Evolutionary conservation across 768 basidiomycete genomes (phyloP).

Genomic region (Chiua virens): DNA sequence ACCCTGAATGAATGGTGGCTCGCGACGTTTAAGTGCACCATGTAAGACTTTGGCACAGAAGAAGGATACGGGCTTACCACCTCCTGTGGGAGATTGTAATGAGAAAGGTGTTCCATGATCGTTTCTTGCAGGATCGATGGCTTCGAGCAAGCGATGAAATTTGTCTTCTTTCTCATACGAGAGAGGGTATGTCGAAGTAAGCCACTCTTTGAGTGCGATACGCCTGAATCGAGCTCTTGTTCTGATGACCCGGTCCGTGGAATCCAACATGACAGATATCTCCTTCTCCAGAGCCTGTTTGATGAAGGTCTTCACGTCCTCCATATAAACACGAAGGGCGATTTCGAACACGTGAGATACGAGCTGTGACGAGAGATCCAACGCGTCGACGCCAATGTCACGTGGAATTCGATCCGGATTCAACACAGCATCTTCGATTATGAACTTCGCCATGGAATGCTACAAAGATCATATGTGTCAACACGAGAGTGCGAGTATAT

Average conservation of each 20-base stretch:
- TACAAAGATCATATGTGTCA: neutral
- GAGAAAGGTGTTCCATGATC: neutral
- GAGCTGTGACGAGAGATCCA: neutral
- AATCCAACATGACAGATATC: neutral
- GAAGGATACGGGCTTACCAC: neutral
- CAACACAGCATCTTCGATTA: neutral
- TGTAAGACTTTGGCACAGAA: neutral
- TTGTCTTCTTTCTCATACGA: neutral
- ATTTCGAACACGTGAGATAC: neutral
- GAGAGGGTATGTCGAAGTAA: neutral
- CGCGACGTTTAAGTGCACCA: rapidly evolving
- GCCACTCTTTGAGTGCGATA: neutral
- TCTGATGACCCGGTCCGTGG: neutral
- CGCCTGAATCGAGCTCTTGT: neutral
- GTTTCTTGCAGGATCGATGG: neutral
- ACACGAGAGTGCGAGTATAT: neutral
- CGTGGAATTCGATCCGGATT: neutral
- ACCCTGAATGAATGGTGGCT: too few relatives aligned
- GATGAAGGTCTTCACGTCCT: neutral
- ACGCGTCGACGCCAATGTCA: neutral
- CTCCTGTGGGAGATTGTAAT: neutral
- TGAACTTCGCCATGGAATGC: neutral
- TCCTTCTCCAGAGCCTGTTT: neutral
- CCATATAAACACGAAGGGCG: neutral
- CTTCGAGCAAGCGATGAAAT: neutral